phyloP scores from a whole-genome alignment of 257 asterid species.

The Salvia splendens region DNA sequence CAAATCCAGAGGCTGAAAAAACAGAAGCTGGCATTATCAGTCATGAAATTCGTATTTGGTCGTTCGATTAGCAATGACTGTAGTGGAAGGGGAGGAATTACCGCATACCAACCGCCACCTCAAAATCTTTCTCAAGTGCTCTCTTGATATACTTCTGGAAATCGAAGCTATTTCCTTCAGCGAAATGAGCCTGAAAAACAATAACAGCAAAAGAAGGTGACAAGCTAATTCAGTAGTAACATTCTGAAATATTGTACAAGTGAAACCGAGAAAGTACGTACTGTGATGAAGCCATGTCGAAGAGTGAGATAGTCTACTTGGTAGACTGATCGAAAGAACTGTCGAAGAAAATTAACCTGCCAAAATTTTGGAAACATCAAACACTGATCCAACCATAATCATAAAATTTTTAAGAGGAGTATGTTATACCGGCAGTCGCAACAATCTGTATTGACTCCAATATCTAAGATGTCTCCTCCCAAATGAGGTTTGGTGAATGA shows the following conservation, averaged over 20 bases:
- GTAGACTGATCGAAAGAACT: slow-evolving; percentile 64
- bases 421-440: slow-evolving; percentile 57
- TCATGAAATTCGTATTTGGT: neutral
- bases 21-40: slow-evolving; percentile 3
- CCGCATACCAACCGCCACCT: slow-evolving; percentile 75
- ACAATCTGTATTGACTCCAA: slow-evolving; percentile 59
- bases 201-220: neutral
- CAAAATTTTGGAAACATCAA: slow-evolving; percentile 12
- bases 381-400: neutral
- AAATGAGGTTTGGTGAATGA: slow-evolving; percentile 71
- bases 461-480: slow-evolving; percentile 68
- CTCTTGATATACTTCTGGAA: slow-evolving; percentile 64
- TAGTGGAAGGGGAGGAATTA: slow-evolving; percentile 24
- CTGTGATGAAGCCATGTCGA: slow-evolving; percentile 76
- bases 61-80: neutral
- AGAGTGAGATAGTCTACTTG: slow-evolving; percentile 69
- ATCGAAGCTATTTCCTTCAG: slow-evolving; percentile 54
- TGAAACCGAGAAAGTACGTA: slow-evolving; percentile 40
- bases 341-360: slow-evolving; percentile 72
- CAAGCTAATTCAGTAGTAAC: slow-evolving; percentile 4
- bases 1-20: slow-evolving; percentile 68
- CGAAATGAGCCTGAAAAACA: slow-evolving; percentile 63
- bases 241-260: neutral
- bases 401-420: neutral
- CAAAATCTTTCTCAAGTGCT: slow-evolving; percentile 69